Evolutionary conservation across 2,329 filamentous ascomycete genomes (phyloP).

Genomic region (Capronia epimyces): DNA sequence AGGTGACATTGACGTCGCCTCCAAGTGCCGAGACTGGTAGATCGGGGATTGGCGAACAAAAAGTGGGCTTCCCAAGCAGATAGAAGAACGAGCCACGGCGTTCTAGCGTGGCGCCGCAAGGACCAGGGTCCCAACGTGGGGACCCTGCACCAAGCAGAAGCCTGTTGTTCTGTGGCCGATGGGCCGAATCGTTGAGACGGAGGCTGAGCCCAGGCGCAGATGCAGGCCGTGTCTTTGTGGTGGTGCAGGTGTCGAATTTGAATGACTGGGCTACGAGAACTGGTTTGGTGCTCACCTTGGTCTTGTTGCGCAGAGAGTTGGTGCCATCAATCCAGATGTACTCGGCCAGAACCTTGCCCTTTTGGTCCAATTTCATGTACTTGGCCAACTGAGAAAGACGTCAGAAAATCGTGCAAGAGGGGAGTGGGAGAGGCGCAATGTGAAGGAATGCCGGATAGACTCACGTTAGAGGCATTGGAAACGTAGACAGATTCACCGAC

Average conservation of each 20-base stretch:
- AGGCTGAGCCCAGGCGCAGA: neutral
- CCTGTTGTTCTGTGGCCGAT: conserved; percentile 2
- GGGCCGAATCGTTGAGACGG: neutral
- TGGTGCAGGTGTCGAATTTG: neutral
- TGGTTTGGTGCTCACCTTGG: conserved; percentile 64
- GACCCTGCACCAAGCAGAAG: conserved; percentile 2
- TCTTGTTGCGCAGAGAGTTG: conserved; percentile 87
- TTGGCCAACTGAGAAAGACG: conserved; percentile 66
- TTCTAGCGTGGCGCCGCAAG: conserved; percentile 9
- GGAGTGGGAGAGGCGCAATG: conserved; percentile 15
- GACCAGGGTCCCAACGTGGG: conserved; percentile 14
- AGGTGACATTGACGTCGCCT: conserved; percentile 10
- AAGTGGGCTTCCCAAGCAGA: conserved; percentile 10
- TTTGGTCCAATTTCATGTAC: conserved; percentile 86
- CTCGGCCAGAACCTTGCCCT: conserved; percentile 82
- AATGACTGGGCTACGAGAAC: neutral
- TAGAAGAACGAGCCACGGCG: conserved; percentile 13
- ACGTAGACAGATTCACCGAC: conserved; percentile 42
- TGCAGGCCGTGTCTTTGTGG: neutral
- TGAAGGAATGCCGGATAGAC: conserved; percentile 28
- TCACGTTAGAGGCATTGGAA: conserved; percentile 42
- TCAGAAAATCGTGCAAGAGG: conserved; percentile 18
- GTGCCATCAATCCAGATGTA: conserved; percentile 91
- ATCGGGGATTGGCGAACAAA: conserved; percentile 13
- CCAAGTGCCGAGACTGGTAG: conserved; percentile 18